phyloP scores from a whole-genome alignment of 345 rosid species.

The Aegle marmelos region DNA sequence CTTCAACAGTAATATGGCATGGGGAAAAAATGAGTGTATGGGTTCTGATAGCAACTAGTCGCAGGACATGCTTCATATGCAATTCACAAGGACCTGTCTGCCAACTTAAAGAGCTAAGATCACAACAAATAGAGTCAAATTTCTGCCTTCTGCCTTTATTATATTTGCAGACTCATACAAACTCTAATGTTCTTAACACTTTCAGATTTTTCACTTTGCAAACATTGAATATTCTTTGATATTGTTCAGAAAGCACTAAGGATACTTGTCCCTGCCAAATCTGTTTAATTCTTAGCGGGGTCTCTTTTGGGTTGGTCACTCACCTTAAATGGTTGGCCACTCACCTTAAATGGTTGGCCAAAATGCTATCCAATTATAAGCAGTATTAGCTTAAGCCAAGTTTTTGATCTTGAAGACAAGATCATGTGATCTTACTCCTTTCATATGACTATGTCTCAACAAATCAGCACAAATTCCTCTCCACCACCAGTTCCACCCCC shows the following conservation, averaged over 20 bases:
- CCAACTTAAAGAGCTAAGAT: not conserved
- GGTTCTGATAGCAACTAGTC: not conserved
- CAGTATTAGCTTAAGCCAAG: not conserved
- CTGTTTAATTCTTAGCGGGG: not conserved
- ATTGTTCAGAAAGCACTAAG: not conserved
- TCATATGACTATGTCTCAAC: not conserved
- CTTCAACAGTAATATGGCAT: not conserved
- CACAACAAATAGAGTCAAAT: not conserved
- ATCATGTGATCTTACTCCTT: not conserved
- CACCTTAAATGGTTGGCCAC: too few species aligned
- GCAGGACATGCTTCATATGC: conserved; percentile 10
- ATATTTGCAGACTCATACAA: not conserved
- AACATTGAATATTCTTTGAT: not conserved
- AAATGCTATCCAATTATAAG: not conserved
- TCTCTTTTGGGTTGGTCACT: not conserved
- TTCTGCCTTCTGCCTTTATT: not conserved
- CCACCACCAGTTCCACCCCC: not conserved
- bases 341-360: not conserved
- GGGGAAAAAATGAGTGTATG: not conserved
- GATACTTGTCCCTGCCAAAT: not conserved
- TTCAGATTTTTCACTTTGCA: not conserved
- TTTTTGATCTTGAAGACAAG: not conserved
- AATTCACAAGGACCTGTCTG: not conserved
- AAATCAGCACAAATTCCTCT: not conserved
- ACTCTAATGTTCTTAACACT: not conserved